Evolutionary conservation across 768 basidiomycete species (phyloP), one percentile per base, ranked within the genome.

Genomic region (Mycena venus): DNA sequence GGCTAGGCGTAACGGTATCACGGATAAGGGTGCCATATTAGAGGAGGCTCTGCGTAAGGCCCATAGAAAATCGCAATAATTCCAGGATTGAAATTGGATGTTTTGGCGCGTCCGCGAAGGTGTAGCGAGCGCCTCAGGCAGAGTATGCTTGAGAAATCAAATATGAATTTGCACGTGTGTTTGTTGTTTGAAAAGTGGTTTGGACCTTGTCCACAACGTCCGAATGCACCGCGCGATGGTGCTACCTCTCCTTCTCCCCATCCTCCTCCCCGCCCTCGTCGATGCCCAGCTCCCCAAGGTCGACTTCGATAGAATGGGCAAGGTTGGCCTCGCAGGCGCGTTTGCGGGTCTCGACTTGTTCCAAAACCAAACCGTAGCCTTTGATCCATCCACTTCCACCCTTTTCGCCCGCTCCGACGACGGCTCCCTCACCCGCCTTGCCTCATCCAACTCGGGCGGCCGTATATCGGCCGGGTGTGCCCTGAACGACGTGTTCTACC

Each of bases 331-430:
- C 49, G 92, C 93, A 31, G 98, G 98, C 70, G 88, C 94, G 38
- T 99, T 99, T 80, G 90, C 94, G 27, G 98, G 97, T 55, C 86
- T 99, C 74, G 94, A 93, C 80, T 80, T 97, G 70, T 93, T 94
- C 87, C 85, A 91, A 80, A 90, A 90, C 70, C 82, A 90, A 36
- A 78, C 89, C 59, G 80, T 90, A 77, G 80, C 91, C 38, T 93
- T 94, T 82, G 92, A 96, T 83, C 87, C 95, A 31, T 86, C 92
- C 2, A 88, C 91, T 58, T 90, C 95, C 17, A 93, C 95, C 47
- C 86, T 96, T 58, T 87, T 96, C 74, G 88, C 91, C 47, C 93
- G 93, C 73, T 85, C 89, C 23, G 71, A 86, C 19, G 88, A 92
- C 70, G 97, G 96, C 34, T 87, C 91, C 15, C 88, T 97, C 72